Base-by-base conservation (phyloP, 495 filamentous ascomycete species). In the Lindgomyces ingoldianus region DNA sequence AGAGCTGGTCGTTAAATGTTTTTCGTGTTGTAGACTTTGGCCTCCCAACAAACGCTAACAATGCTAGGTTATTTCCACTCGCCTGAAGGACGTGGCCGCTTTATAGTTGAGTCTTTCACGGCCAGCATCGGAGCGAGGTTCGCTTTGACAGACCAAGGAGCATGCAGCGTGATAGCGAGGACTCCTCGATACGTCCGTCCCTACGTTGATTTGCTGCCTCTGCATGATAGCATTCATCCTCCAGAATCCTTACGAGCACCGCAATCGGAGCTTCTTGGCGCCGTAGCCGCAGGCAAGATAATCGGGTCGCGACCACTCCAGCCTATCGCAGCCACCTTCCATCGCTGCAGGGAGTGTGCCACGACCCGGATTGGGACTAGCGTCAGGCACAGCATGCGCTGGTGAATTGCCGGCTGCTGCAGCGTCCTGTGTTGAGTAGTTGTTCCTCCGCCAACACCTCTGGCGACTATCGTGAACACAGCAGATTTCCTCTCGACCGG, bases 181-280 rank as follows among this genome's bases (percentile, higher is more conserved):
- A 6, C 14, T 6, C 33, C 14, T 39, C 6, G 33, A 14, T 39
- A 39, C 33, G 33, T 39, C 33, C 6, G 33, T 39, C 33, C 33
- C 33, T 14, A 39, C 33, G 33, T 14, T 39, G 33, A 26, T 50
- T 11, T 26, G 18, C 19, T 50, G 47, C 11, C 47, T 11, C 47
- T 11, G 18, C 47, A 53, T n/a, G 22, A 29, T 29, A 18, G 10
- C 27, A n/a, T 47, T n/a, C 50, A 39, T 57, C 33, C 53, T 18
- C 16, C n/a, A 18, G 19, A 19, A 18, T 39, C 51, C 9, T 54
- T 16, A 4, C 19, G 18, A 6, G 9, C 24, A 49, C 44, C 57
- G 57, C 44, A 50, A 50, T 60, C 44, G 57, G 57, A 60, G 45
- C 55, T 4, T 21, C 29, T 2, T 47, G 55, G 19, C 39, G 42